Evolutionary conservation across 2,329 filamentous ascomycete species (phyloP), one percentile per base, ranked within the genome.

Genomic region (Arthrocladium fulminans): DNA sequence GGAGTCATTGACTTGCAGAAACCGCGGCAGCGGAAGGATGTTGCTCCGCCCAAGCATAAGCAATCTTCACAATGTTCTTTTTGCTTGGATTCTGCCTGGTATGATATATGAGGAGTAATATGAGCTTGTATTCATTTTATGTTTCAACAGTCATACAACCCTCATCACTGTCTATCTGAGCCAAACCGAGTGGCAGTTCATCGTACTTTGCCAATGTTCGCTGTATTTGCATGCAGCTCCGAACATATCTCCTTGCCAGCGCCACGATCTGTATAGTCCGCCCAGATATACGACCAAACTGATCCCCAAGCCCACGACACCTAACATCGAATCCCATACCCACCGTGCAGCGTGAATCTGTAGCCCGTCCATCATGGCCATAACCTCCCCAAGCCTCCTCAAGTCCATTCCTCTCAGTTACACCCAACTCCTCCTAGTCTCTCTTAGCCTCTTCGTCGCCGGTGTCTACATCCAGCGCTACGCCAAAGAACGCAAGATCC

Each of bases 391-490:
- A 19, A 12, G 3, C 2, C 7, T 22, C 32, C 10, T 47, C 9
- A 29, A 30, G 20, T 9, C 20, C 22, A 20, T 25, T 12, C 32
- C 32, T 12, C 23, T 39, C 19, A 47, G 32, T 2, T 25, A 25
- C 32, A 20, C 32, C 2, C 44, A 47, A 6, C 25, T 32, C 17
- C 12, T 68, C 40, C 44, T 72, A 24, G 61, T 70, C 53, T 20
- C 70, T 27, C 51, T 68, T 4, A 62, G 63, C 39, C 58, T 65
- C 9, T 68, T 69, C 40, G 48, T 66, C 4, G 39, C 74, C 37
- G 67, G 68, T 49, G 63, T 59, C 37, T 48, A 62, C 39, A 47
- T 61, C 39, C 58, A 58, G 34, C 62, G 61, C 46, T 25, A 63
- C 19, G 60, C 60, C 22, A 58, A 60, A n/a, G 57, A 59, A 20